Conservation (phyloP, 2,329 filamentous ascomycete species). For the Xylariales sp. region DNA sequence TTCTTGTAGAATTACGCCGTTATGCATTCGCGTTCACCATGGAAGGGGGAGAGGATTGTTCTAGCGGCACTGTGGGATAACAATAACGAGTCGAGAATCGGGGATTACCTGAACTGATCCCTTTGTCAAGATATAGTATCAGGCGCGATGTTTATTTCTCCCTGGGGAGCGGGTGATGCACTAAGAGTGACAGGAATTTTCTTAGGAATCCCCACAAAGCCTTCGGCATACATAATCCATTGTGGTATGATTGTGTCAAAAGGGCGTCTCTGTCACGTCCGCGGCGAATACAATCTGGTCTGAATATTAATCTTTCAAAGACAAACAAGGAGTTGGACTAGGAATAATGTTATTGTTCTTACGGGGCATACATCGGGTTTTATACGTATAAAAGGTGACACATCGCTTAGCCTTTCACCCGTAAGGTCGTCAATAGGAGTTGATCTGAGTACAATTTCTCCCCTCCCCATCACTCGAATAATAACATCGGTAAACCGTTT, state of each 20-base stretch:
- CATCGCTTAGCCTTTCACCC: too few relatives aligned
- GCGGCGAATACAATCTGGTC: too few relatives aligned
- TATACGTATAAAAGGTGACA: background rate
- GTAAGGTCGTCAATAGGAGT: background rate
- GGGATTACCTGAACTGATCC: background rate
- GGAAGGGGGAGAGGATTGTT: background rate
- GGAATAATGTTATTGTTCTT: background rate
- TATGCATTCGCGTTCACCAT: background rate
- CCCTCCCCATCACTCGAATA: background rate
- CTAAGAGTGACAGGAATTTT: too few relatives aligned
- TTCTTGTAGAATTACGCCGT: constrained; percentile 1
- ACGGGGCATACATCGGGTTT: background rate
- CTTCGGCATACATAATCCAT: too few relatives aligned
- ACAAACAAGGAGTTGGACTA: background rate
- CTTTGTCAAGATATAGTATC: background rate
- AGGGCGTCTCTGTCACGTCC: too few relatives aligned
- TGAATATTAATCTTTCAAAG: too few relatives aligned
- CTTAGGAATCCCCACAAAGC: too few relatives aligned
- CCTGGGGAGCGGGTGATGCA: too few relatives aligned
- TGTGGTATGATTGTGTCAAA: too few relatives aligned
- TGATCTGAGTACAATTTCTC: background rate
- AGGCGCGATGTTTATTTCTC: too few relatives aligned
- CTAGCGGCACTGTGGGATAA: constrained; percentile 1
- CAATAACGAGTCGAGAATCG: background rate
- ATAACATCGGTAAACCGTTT: too few relatives aligned